Conservation (phyloP, 2,329 filamentous ascomycete genomes). For the Neurospora crassa region DNA sequence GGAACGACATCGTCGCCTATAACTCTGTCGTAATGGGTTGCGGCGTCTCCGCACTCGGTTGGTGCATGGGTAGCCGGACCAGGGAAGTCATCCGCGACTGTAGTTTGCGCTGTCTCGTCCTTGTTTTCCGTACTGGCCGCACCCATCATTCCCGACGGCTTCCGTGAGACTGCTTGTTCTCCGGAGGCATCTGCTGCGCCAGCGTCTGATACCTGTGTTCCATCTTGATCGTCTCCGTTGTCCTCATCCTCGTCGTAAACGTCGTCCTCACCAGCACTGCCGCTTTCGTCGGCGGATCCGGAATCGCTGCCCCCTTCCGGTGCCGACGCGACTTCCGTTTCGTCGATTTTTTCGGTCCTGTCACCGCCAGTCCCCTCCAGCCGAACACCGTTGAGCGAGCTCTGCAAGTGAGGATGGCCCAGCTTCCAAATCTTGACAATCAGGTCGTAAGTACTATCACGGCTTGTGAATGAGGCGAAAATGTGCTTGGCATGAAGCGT, state of each 20-base stretch:
- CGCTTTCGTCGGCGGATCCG: conserved; percentile 51
- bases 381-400: conserved; percentile 79
- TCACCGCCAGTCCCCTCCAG: conserved; percentile 77
- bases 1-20: conserved; percentile 79
- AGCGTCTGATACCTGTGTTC: conserved; percentile 29
- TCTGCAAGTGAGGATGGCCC: conserved; percentile 83
- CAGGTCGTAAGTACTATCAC: conserved; percentile 93
- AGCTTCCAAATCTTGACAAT: conserved; percentile 99
- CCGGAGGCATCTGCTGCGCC: conserved; percentile 39
- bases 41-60: conserved; percentile 74
- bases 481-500: conserved; percentile 92
- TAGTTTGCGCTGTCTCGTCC: conserved; percentile 27
- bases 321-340: conserved; percentile 29
- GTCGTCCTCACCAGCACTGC: conserved; percentile 67
- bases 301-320: conserved; percentile 43
- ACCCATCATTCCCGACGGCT: conserved; percentile 52
- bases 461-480: conserved; percentile 88
- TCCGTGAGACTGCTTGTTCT: conserved; percentile 59
- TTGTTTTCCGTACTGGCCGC: conserved; percentile 41
- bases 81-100: conserved; percentile 58
- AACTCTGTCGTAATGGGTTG: conserved; percentile 73
- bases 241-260: conserved; percentile 73
- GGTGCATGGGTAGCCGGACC: conserved; percentile 73
- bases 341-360: conserved; percentile 72
- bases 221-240: conserved; percentile 47